Evolutionary conservation across 2,329 filamentous ascomycete genomes (phyloP), one percentile per base, ranked within the genome.

Genomic region (Pyrenophora seminiperda): DNA sequence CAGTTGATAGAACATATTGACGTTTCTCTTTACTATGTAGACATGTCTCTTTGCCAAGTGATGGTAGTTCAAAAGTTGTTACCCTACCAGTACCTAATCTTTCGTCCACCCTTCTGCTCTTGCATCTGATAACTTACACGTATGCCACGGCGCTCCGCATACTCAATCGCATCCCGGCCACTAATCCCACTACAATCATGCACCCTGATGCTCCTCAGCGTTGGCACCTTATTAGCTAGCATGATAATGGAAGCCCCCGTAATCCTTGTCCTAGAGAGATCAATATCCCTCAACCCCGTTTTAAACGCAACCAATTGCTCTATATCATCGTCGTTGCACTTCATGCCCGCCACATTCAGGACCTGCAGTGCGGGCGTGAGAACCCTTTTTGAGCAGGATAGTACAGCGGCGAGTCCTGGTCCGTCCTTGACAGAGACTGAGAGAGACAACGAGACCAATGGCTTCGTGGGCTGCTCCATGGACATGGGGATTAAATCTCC

Each of bases 201-300:
- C 14, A 75, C 56, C 2, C 61, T 63, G 14, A 77, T 55, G 9
- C 50, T 53, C 33, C 58, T 59, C 4, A 77, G 51, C 7, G 54
- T 51, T 0, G 57, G 56, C 9, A 70, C 32, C 7, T 45, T 50
- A 20, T 72, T 65, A 0, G 71, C 64, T 13, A 76, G 55, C 49
- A 66, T 67, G 51, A 74, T 75, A 24, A 79, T 67, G 2, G 69
- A 65, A 1, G 72, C 73, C 5, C 77, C 77, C 0, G 74, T 76
- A 30, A 79, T 68, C 5, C 58, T 54, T 1, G 73, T 74, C 0
- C 58, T 54, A 1, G 68, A 71, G 0, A 79, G 33, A 46, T 78
- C 63, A 13, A 79, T 52, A 0, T 41, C 53, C 31, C 30, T 54
- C 14, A 61, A 72, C 0, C 54, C 61, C 30, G 51, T 62, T 1